Evolutionary conservation across 164 flowering plant species (phyloP).

Genomic region (Chimonanthus salicifolius): DNA sequence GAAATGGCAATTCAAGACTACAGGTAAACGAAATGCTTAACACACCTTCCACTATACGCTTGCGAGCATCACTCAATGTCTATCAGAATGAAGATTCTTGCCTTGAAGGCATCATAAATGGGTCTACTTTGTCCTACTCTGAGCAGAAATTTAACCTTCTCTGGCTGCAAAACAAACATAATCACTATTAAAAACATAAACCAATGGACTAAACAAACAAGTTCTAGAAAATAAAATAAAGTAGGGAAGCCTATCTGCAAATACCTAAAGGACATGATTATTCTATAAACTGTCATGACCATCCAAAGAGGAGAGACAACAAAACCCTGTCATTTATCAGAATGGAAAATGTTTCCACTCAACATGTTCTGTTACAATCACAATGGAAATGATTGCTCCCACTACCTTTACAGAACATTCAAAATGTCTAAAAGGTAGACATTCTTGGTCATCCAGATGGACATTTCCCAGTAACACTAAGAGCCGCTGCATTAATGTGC

Average conservation of each 20-base stretch:
- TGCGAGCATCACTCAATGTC: constrained; percentile 62
- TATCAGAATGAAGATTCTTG: constrained; percentile 73
- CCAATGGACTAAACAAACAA: not conserved
- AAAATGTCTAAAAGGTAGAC: not conserved
- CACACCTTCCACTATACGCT: constrained; percentile 85
- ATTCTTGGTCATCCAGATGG: too few relatives aligned
- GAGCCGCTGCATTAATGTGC: not conserved
- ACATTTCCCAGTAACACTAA: too few relatives aligned
- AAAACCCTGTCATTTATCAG: not conserved
- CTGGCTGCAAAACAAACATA: constrained; percentile 48
- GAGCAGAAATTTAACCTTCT: constrained; percentile 76
- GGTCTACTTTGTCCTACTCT: constrained; percentile 95
- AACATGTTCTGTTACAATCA: not conserved
- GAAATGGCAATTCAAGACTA: not conserved
- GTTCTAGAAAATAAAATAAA: too few relatives aligned
- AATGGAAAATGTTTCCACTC: not conserved
- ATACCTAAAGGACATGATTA: not conserved
- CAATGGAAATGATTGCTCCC: not conserved
- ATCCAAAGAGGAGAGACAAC: not conserved
- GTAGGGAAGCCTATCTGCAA: not conserved
- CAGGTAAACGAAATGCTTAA: not conserved
- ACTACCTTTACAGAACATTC: not conserved
- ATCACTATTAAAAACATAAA: not conserved
- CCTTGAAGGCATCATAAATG: constrained; percentile 82
- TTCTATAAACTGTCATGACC: too few relatives aligned